These are phyloP conservation scores for Lanmaoa pseudosensibilis DNA, from an alignment of 768 basidiomycete genomes.

Conservation along the genomic window DNA sequence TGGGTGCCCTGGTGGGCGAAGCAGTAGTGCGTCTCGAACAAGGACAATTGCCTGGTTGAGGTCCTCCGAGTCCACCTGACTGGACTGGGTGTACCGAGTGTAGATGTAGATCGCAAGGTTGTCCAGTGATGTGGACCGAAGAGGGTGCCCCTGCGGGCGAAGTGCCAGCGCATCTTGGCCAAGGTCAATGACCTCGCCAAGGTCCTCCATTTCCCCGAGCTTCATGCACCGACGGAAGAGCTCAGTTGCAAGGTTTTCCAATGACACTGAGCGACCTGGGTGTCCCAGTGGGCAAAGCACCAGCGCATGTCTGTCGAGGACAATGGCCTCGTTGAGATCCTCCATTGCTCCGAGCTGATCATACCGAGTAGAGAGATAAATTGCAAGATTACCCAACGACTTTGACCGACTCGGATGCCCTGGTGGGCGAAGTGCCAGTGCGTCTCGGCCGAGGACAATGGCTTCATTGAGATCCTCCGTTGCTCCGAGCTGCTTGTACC, in stretches of 20 bases:
- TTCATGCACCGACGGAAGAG: not conserved
- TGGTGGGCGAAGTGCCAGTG: no score
- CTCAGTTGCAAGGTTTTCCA: not conserved
- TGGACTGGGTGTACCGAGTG: not conserved
- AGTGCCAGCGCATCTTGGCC: not conserved
- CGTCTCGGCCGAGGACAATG: no score
- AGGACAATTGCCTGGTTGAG: conserved; percentile 1
- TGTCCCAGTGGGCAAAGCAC: not conserved
- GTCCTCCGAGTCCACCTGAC: not conserved
- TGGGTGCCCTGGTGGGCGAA: not conserved
- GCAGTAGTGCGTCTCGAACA: not conserved
- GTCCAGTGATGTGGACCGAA: not conserved
- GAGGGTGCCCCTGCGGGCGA: not conserved
- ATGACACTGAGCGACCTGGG: not conserved
- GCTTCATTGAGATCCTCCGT: not conserved
- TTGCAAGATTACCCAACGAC: no score
- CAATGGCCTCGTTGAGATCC: no score
- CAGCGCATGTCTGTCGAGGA: no score
- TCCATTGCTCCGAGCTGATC: no score
- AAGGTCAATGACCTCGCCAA: not conserved
- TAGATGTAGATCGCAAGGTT: not conserved
- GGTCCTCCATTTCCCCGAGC: not conserved
- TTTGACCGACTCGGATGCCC: no score
- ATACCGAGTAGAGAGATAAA: no score
- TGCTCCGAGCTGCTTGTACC: not conserved